phyloP scores from a whole-genome alignment of 257 asterid genomes.

The Forsythia suspensa region DNA sequence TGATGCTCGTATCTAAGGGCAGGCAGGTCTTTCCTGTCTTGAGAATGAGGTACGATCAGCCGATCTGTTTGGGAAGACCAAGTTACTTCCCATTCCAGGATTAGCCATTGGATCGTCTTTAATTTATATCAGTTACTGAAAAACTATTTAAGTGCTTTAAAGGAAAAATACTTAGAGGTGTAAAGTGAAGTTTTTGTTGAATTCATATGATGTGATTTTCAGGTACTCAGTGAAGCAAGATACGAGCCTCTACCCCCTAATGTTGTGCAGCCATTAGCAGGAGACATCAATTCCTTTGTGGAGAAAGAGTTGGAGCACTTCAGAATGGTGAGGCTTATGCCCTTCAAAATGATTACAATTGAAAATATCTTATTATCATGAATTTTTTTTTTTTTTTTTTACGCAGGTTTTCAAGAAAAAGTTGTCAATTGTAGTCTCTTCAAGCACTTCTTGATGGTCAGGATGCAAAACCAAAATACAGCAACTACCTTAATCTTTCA shows the following conservation, averaged over 20 bases:
- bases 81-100: too few species aligned
- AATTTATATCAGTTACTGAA: not conserved
- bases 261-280: slow-evolving; percentile 25
- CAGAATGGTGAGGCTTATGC: slow-evolving; percentile 44
- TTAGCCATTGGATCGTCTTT: too few species aligned
- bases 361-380: not conserved
- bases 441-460: slow-evolving; percentile 29
- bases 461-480: slow-evolving; percentile 11
- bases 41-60: too few species aligned
- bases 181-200: not conserved
- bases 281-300: slow-evolving; percentile 32
- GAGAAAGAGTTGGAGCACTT: slow-evolving; percentile 65
- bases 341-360: slow-evolving; percentile 8
- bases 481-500: not conserved
- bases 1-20: too few species aligned
- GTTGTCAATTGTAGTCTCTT: slow-evolving; percentile 44
- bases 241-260: slow-evolving; percentile 17
- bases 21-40: too few species aligned
- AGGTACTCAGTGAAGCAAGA: slow-evolving; percentile 53
- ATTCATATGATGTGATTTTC: slow-evolving; percentile 24
- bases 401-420: slow-evolving; percentile 54
- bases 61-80: too few species aligned
- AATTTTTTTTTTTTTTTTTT: not conserved
- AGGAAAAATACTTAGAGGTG: not conserved
- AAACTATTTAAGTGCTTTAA: not conserved